Percentiles rank a stretch among this genome's conserved stretches.
Conservation (phyloP, 2,329 filamentous ascomycete species). For the Neophaeococcomyces mojaviensis region DNA sequence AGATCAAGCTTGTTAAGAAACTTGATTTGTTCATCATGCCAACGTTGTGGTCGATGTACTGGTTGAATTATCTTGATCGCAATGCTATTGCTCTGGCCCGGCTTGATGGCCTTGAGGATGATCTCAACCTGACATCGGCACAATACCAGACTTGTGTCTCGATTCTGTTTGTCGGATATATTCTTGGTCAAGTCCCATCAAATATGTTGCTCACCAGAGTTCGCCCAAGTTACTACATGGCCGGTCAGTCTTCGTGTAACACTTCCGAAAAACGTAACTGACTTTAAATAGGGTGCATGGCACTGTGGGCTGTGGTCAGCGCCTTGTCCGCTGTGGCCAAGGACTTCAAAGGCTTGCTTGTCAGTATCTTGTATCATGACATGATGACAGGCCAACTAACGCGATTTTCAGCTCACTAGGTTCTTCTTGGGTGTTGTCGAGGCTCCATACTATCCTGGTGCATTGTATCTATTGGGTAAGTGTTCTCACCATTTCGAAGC, state of each 20-base stretch:
- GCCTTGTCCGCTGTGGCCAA: conserved; percentile 30
- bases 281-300: conserved; percentile 27
- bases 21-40: conserved; percentile 34
- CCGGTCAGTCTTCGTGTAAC: no score
- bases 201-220: conserved; percentile 11
- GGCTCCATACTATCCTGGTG: conserved; percentile 52
- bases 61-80: conserved; percentile 28
- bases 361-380: no score
- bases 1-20: conserved; percentile 33
- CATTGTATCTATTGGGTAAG: conserved; percentile 49
- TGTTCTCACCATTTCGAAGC: background rate
- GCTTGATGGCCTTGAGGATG: conserved; percentile 24
- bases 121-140: conserved; percentile 23
- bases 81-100: conserved; percentile 28
- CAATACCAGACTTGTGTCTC: conserved; percentile 28
- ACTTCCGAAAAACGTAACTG: no score
- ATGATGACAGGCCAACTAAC: no score
- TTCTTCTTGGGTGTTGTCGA: conserved; percentile 35
- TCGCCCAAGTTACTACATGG: conserved; percentile 30
- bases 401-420: conserved; percentile 30
- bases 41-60: conserved; percentile 33
- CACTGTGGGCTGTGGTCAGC: conserved; percentile 29
- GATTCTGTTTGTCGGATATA: conserved; percentile 25
- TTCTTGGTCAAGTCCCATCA: conserved; percentile 21
- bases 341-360: conserved; percentile 36